phyloP scores from a whole-genome alignment of 129 eudicot genomes.

The Apium graveolens region DNA sequence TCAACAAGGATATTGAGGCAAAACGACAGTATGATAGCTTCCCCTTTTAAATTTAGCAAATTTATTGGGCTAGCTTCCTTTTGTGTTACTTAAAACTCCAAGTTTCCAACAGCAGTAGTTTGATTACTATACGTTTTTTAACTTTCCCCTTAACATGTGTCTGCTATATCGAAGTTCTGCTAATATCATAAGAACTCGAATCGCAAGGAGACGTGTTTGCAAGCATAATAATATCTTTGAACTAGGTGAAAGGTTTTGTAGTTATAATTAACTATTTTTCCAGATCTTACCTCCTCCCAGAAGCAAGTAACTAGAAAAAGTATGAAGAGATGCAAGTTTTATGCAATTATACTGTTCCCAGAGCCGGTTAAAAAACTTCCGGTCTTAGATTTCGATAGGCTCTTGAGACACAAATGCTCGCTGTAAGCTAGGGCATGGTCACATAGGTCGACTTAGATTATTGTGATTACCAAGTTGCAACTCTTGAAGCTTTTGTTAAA shows the following conservation, averaged over 20 bases:
- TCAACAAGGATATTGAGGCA: slow-evolving; percentile 77
- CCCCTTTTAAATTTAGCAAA: neutral
- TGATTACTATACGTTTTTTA: neutral
- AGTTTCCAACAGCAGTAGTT: neutral
- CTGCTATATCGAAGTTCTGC: neutral
- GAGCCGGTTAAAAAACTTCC: neutral
- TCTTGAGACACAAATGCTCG: neutral
- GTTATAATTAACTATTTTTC: neutral
- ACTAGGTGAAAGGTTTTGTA: neutral
- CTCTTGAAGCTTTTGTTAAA: neutral
- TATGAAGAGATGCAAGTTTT: neutral
- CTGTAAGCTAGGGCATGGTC: neutral
- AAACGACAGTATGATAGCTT: slow-evolving; percentile 64
- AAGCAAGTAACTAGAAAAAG: neutral
- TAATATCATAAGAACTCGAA: neutral
- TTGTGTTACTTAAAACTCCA: neutral
- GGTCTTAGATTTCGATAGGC: neutral
- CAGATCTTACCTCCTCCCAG: neutral
- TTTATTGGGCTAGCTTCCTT: neutral
- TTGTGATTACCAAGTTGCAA: neutral
- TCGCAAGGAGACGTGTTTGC: neutral
- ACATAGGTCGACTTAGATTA: neutral
- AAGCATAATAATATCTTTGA: neutral
- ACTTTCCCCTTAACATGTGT: neutral
- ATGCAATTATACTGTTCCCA: neutral